Evolutionary conservation across 1,284 basidiomycete species (phyloP).

Genomic region (Leccinum fallax): DNA sequence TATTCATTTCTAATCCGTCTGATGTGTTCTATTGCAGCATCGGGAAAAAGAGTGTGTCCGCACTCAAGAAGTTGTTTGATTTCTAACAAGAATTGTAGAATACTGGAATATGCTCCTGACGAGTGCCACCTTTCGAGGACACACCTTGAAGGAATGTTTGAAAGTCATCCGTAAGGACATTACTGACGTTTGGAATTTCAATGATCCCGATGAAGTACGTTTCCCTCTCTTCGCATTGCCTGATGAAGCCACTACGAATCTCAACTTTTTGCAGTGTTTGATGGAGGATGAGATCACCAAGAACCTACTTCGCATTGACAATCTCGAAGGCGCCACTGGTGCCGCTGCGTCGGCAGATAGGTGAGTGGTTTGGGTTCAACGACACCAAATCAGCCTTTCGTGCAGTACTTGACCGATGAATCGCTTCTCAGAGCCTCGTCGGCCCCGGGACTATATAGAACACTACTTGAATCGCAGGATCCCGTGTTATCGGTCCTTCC

Average conservation of each 20-base stretch:
- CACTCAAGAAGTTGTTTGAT: neutral
- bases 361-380: conserved; percentile 3
- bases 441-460: neutral
- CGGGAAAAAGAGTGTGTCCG: too few species aligned
- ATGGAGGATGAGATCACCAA: conserved; percentile 13
- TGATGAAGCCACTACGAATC: neutral
- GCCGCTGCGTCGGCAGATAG: conserved; percentile 1
- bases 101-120: too few species aligned
- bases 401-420: neutral
- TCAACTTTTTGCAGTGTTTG: conserved; percentile 10
- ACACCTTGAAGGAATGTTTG: too few species aligned
- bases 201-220: neutral
- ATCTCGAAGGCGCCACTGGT: neutral
- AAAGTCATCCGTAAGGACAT: too few species aligned
- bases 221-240: too few species aligned
- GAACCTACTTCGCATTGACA: conserved; percentile 8
- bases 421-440: conserved; percentile 4
- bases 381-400: neutral
- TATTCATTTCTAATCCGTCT: too few species aligned
- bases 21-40: too few species aligned
- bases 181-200: too few species aligned
- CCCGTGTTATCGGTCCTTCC: neutral
- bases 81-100: neutral
- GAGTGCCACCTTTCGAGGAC: too few species aligned
- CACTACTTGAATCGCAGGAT: conserved; percentile 1